These are phyloP conservation scores for Immersiella caudata DNA, from an alignment of 495 filamentous ascomycete species.

Conservation along the genomic window DNA sequence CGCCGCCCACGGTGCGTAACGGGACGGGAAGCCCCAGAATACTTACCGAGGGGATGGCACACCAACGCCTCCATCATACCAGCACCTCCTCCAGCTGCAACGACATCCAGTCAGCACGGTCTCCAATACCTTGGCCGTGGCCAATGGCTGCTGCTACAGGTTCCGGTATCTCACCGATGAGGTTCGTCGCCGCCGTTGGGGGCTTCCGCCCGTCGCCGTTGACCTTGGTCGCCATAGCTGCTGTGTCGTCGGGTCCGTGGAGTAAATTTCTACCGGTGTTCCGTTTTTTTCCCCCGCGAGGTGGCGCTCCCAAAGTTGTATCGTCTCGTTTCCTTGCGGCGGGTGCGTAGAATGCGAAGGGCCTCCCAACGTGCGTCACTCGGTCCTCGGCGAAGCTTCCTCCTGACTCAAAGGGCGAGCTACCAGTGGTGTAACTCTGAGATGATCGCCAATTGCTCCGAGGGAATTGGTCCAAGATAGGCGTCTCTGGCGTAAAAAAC, in stretches of 20 bases:
- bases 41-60: constrained; percentile 92
- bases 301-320: not conserved
- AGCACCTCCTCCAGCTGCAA: constrained; percentile 88
- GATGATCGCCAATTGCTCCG: not conserved
- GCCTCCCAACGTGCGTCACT: not conserved
- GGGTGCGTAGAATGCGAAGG: not conserved
- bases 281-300: constrained; percentile 6
- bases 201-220: constrained; percentile 75
- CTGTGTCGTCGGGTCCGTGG: constrained; percentile 18
- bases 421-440: no score
- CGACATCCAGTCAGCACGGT: constrained; percentile 21
- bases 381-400: not conserved
- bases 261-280: not conserved
- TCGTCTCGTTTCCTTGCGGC: not conserved
- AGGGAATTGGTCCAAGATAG: not conserved
- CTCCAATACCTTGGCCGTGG: not conserved
- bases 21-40: not conserved
- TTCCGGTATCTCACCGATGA: constrained; percentile 70
- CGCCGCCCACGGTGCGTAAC: not conserved
- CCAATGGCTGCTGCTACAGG: not conserved
- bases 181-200: constrained; percentile 83
- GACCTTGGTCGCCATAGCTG: constrained; percentile 46
- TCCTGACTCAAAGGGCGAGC: not conserved
- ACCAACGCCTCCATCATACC: constrained; percentile 99
- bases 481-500: not conserved